Base-by-base conservation (phyloP, 345 rosid species). In the Aethionema arabicum region DNA sequence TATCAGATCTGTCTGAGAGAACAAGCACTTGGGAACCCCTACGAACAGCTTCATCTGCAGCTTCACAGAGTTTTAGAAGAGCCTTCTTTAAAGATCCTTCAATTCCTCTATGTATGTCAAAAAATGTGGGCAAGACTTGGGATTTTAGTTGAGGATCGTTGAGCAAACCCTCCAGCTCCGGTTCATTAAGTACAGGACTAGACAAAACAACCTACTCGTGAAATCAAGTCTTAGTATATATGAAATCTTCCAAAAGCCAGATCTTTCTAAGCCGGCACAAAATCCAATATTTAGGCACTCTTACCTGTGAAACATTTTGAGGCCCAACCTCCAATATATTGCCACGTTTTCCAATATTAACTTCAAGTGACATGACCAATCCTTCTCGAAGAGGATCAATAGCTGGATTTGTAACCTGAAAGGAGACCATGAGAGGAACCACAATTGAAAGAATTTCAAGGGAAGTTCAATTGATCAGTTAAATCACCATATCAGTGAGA, bases 311-410 rank as follows among this genome's bases (percentile, higher is more conserved):
- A 74, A 95, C 91, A 77, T 93, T 93, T 67, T 93, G 88, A 70
- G 99, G 95, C 73, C 97, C 97, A 65, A 79, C 80, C 75, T 81
- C 99, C 78, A 93, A 74, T 59, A 93, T 87, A 82, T 93, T 93
- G 75, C 96, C 70, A 67, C 99, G 86, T 83, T 85, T 90, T 60
- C 99, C 99, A 73, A 93, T 79, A 67, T 83, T 93, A 63, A 93
- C 82, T 78, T 93, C 97, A 44, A 93, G 96, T 54, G 99, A 93
- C 99, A 93, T 89, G 67, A 90, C 99, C 69, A 93, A 69, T 55
- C 99, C 97, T 79, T 93, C 99, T 72, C 99, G 80, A 41, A 93
- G 90, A 63, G 99, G 99, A 38, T 93, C 97, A 69, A 93, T 93
- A 66, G 99, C 95, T 53, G 99, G 99, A 81, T 92, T 89, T 49